Conservation (phyloP, 768 basidiomycete species). For the Udeniomyces megalosporus region DNA sequence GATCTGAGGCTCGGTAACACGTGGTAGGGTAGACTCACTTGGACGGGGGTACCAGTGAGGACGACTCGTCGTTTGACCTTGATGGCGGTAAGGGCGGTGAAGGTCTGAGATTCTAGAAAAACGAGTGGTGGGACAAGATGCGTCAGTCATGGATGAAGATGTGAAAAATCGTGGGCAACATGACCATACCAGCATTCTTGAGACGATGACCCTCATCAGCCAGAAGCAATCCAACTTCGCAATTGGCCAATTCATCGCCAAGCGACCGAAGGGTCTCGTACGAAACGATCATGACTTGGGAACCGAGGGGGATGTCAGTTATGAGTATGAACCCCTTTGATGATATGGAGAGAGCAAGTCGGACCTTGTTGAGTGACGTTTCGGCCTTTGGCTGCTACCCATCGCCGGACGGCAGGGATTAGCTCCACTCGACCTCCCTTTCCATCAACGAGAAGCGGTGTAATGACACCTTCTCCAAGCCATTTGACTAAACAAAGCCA, state of each 20-base stretch:
- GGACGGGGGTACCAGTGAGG: constrained; percentile 71
- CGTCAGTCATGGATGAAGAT: neutral
- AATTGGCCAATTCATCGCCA: constrained; percentile 54
- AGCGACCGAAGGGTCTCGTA: constrained; percentile 86
- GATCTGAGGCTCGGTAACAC: no score
- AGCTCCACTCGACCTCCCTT: constrained; percentile 74
- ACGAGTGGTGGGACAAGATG: neutral
- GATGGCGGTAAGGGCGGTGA: constrained; percentile 61
- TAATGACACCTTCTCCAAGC: constrained; percentile 65
- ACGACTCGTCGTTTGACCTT: constrained; percentile 83
- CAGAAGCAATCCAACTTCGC: constrained; percentile 75
- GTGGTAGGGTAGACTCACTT: no score
- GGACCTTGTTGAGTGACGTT: constrained; percentile 82
- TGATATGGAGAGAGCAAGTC: constrained; percentile 8
- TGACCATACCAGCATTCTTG: constrained; percentile 73
- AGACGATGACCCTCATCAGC: constrained; percentile 94
- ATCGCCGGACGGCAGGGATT: constrained; percentile 61
- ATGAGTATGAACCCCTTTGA: neutral
- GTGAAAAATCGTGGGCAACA: no score
- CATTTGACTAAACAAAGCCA: constrained; percentile 55
- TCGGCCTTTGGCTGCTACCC: constrained; percentile 76
- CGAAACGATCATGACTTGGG: constrained; percentile 87
- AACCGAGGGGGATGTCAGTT: neutral
- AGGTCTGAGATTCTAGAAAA: constrained; percentile 61
- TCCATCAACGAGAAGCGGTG: constrained; percentile 77